phyloP scores from a whole-genome alignment of 2,329 filamentous ascomycete species.

The Xylariaceae sp. region DNA sequence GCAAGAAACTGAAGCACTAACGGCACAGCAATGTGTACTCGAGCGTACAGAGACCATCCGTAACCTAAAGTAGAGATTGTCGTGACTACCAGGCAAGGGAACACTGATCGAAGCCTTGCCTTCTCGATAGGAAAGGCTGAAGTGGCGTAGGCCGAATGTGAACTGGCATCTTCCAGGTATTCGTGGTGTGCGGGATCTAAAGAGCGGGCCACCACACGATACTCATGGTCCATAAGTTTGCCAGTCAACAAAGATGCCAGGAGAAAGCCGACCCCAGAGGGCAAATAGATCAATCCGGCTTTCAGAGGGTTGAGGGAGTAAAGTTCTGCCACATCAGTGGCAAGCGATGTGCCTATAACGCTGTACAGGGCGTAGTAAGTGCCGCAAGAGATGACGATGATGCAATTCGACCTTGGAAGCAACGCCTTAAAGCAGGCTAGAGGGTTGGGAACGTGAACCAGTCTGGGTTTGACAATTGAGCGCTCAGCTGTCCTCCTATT shows the following conservation, averaged over 20 bases:
- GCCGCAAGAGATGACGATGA: slow-evolving; percentile 31
- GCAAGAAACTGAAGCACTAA: too few species aligned
- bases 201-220: slow-evolving; percentile 7
- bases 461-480: not conserved
- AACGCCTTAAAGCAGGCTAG: slow-evolving; percentile 25
- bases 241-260: slow-evolving; percentile 5
- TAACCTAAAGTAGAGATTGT: slow-evolving; percentile 17
- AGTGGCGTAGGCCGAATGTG: too few species aligned
- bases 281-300: slow-evolving; percentile 32
- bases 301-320: slow-evolving; percentile 32
- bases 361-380: slow-evolving; percentile 35
- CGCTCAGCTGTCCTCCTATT: not conserved
- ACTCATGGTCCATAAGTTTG: slow-evolving; percentile 23
- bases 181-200: not conserved
- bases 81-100: slow-evolving; percentile 13
- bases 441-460: slow-evolving; percentile 21
- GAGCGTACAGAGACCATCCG: too few species aligned
- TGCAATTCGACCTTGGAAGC: slow-evolving; percentile 15
- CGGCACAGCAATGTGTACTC: too few species aligned
- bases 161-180: not conserved
- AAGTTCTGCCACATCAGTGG: slow-evolving; percentile 31
- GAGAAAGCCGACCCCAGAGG: slow-evolving; percentile 29
- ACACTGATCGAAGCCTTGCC: slow-evolving; percentile 20
- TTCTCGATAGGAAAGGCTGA: slow-evolving; percentile 29
- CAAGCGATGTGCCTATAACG: slow-evolving; percentile 33